phyloP scores from a whole-genome alignment of 331 rosid species.

The Cydonia oblonga region DNA sequence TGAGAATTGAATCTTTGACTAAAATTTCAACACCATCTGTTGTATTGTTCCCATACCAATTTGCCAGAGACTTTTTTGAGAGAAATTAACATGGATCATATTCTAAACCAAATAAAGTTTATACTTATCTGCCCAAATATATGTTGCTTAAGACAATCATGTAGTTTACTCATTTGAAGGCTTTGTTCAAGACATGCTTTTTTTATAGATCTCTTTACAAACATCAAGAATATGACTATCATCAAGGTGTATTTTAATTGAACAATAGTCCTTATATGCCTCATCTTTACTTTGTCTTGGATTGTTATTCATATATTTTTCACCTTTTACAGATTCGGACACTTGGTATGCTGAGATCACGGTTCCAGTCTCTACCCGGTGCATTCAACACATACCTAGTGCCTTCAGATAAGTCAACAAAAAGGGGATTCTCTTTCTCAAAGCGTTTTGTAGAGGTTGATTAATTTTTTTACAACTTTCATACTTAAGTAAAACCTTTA shows the following conservation, averaged over 20 bases:
- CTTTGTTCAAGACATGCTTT: background rate
- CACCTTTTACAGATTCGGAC: slow-evolving; percentile 62
- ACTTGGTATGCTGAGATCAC: slow-evolving; percentile 81
- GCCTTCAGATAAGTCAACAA: slow-evolving; percentile 73
- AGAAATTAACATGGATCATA: background rate
- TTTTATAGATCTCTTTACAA: background rate
- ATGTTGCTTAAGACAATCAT: background rate
- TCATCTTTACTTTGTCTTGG: background rate
- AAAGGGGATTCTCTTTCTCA: slow-evolving; percentile 59
- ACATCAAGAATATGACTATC: background rate
- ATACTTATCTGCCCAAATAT: background rate
- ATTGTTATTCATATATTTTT: background rate
- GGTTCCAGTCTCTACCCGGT: slow-evolving; percentile 94
- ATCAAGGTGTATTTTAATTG: background rate
- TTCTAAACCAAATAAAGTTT: background rate
- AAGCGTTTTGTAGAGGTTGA: slow-evolving; percentile 78
- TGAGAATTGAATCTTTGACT: background rate
- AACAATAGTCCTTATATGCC: background rate
- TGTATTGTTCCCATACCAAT: background rate
- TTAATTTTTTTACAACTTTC: slow-evolving; percentile 2
- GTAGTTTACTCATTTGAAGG: background rate
- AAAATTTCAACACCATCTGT: background rate
- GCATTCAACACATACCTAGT: slow-evolving; percentile 87
- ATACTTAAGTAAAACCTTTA: background rate
- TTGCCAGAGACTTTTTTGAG: background rate